A percentile compares a stretch with the other conserved stretches of the same genome.
These are phyloP conservation scores for Lepiota venenata DNA, from an alignment of 768 basidiomycete genomes.

Conservation along the genomic window DNA sequence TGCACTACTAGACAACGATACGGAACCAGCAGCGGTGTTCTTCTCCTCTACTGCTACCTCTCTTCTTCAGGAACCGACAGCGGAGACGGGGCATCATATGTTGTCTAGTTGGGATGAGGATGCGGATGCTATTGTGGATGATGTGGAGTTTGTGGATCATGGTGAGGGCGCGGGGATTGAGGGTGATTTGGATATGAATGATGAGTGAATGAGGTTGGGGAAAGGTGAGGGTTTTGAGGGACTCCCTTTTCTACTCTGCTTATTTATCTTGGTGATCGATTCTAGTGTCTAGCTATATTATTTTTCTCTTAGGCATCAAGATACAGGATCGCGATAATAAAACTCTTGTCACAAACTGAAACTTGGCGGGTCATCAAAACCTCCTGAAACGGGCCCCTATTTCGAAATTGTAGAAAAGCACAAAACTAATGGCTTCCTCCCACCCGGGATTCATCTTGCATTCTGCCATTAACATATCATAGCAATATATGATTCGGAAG, in stretches of 20 bases:
- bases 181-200: constrained; percentile 50
- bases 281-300: no score
- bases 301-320: no score
- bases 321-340: no score
- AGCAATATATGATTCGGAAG: constrained; percentile 34
- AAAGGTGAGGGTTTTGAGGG: no score
- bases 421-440: background rate
- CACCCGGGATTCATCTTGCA: constrained; percentile 24
- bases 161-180: constrained; percentile 67
- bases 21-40: background rate
- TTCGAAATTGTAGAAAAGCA: no score
- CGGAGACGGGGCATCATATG: constrained; percentile 20
- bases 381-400: no score
- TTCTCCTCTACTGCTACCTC: constrained; percentile 10
- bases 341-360: no score
- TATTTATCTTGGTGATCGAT: no score
- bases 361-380: no score
- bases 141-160: constrained; percentile 59
- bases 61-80: constrained; percentile 1
- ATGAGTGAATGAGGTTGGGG: no score
- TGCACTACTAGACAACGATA: background rate
- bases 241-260: no score
- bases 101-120: constrained; percentile 33
- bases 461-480: constrained; percentile 32
- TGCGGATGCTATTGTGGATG: constrained; percentile 43